Evolutionary conservation across 1,284 basidiomycete genomes (phyloP), one percentile per base, ranked within the genome.

Genomic region (Cystobasidium slooffiae): DNA sequence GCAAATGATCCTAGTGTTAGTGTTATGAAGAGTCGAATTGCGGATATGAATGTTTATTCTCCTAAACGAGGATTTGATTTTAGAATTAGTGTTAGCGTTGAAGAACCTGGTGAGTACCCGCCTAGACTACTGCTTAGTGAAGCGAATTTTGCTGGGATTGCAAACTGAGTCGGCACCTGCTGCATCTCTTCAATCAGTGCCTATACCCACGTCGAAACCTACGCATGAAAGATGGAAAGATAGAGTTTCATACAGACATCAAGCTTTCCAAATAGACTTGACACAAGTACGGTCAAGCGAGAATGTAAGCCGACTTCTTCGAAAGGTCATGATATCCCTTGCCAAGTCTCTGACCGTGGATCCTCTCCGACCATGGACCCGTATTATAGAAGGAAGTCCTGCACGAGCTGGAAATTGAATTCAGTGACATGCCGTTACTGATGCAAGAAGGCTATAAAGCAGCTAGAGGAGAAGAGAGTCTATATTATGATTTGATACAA

Each of bases 201-300:
- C 74, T n/a, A 24, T 76, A 4, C 79, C 77, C 4, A 78, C 81
- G 65, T 75, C 81, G 20, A 79, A 83, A 69, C 64, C 76, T 51
- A 78, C 41, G 76, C 81, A 64, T 75, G 75, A 47, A 41, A 88
- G 92, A 75, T 87, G 87, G 83, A 99, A 97, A 84, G 94, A 99
- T 82, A 87, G 97, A 47, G 86, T 97, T 80, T 92, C 91, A 78
- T 99, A 99, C 82, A 85, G 89, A 1, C 95, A 98, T 83, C 93
- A 97, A 83, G 89, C 95, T 76, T 94, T 93, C 81, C 87, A 87
- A 78, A 90, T 99, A 76, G 96, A 99, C 83, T 86, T 99, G 59
- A 99, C 96, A 0, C 93, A 95, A 82, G 96, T 99, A 63, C 88
- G 88, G 31, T 78, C 70, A 47, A 78, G 77, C n/a, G 80, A 43